Evolutionary conservation across 2,329 filamentous ascomycete species (phyloP).

Genomic region (Aspergillus candidus): DNA sequence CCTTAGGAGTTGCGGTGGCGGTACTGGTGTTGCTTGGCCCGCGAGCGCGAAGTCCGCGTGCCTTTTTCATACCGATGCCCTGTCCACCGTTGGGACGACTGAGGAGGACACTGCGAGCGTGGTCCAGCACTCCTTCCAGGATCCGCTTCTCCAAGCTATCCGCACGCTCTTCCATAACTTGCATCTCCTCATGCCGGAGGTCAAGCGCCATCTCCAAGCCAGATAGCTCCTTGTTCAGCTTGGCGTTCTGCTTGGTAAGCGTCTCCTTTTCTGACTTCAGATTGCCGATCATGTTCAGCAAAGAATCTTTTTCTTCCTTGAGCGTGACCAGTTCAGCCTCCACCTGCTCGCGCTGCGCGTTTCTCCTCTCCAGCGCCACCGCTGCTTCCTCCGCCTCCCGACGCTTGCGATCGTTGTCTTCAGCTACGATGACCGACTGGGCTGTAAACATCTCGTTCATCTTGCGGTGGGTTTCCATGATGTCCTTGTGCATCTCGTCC

Average conservation of each 20-base stretch:
- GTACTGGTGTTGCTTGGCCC: conserved; percentile 31
- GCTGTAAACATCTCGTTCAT: conserved; percentile 63
- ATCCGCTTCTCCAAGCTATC: conserved; percentile 87
- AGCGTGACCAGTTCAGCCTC: conserved; percentile 48
- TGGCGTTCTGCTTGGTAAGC: conserved; percentile 69
- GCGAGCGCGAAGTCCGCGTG: conserved; percentile 39
- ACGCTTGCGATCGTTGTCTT: conserved; percentile 73
- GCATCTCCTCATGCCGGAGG: conserved; percentile 83
- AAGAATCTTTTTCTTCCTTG: conserved; percentile 56
- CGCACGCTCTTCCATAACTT: conserved; percentile 82
- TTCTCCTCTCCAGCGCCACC: conserved; percentile 71
- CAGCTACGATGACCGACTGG: conserved; percentile 49
- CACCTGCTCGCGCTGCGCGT: conserved; percentile 59
- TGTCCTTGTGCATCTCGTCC: conserved; percentile 82
- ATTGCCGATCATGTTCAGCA: conserved; percentile 50
- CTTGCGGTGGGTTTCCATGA: conserved; percentile 75
- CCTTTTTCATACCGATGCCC: conserved; percentile 48
- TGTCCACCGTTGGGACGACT: conserved; percentile 57
- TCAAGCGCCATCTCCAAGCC: conserved; percentile 84
- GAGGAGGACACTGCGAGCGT: conserved; percentile 76
- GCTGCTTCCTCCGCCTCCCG: conserved; percentile 73
- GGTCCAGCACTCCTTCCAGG: conserved; percentile 90
- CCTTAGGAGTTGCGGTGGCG: conserved; percentile 27
- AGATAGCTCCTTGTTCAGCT: conserved; percentile 77
- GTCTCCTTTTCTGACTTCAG: conserved; percentile 54